Conservation (phyloP, 345 rosid genomes). For the Balakata baccata region DNA sequence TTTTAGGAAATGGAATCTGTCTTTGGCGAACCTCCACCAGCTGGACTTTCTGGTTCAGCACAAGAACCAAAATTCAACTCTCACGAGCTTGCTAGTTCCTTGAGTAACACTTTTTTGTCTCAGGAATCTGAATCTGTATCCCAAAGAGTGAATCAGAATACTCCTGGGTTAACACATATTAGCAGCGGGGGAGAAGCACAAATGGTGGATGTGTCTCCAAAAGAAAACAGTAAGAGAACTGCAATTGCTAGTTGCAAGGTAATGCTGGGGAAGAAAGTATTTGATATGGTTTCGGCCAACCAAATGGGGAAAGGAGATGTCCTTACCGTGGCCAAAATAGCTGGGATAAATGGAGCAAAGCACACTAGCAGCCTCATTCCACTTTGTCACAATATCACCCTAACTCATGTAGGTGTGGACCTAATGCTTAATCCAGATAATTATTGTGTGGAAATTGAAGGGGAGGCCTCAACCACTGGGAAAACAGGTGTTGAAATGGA, state of each 20-base stretch:
- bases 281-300: conserved; percentile 71
- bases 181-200: conserved; percentile 69
- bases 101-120: not conserved
- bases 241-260: conserved; percentile 83
- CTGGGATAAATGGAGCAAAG: conserved; percentile 89
- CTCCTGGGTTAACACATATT: conserved; percentile 52
- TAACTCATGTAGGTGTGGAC: conserved; percentile 68
- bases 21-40: conserved; percentile 66
- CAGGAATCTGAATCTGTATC: not conserved
- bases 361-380: conserved; percentile 82
- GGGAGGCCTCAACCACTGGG: conserved; percentile 72
- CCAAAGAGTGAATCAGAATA: conserved; percentile 13
- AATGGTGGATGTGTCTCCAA: conserved; percentile 93
- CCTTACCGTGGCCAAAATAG: conserved; percentile 81
- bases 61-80: conserved; percentile 29
- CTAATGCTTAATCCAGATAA: conserved; percentile 55
- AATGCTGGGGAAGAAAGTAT: conserved; percentile 61
- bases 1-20: conserved; percentile 77
- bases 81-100: conserved; percentile 9
- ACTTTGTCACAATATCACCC: conserved; percentile 72
- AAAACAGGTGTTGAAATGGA: conserved; percentile 96
- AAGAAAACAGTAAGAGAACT: conserved; percentile 56
- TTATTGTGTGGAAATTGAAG: conserved; percentile 69
- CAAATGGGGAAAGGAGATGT: conserved; percentile 94
- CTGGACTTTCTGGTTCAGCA: conserved; percentile 41